Evolutionary conservation across 1,284 basidiomycete species (phyloP).

Genomic region (Sphagnurus paluster): DNA sequence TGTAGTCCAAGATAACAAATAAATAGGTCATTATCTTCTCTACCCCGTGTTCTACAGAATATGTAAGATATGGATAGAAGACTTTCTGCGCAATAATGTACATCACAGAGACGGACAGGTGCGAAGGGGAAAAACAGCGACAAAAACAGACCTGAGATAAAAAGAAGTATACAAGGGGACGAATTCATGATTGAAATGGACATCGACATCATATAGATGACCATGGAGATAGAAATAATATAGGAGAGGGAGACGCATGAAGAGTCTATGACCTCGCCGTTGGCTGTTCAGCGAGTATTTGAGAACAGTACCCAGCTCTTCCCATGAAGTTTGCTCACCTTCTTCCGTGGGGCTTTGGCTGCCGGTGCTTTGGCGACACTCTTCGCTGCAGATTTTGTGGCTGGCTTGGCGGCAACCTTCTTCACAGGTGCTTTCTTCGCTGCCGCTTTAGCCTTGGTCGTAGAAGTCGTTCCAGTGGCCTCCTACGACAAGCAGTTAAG

Average conservation of each 20-base stretch:
- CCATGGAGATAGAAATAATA: slow-evolving; percentile 13
- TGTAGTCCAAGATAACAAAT: neutral
- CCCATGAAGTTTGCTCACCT: too few relatives aligned
- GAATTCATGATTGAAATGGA: neutral
- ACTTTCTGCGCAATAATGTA: slow-evolving; percentile 33
- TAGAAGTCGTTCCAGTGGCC: slow-evolving; percentile 45
- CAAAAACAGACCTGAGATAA: neutral
- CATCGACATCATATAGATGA: slow-evolving; percentile 8
- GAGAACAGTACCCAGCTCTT: neutral
- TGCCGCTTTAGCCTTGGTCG: slow-evolving; percentile 47
- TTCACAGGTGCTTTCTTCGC: slow-evolving; percentile 47
- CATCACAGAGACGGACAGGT: slow-evolving; percentile 25
- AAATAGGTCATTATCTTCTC: slow-evolving; percentile 9
- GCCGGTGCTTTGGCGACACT: slow-evolving; percentile 28
- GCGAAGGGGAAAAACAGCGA: neutral
- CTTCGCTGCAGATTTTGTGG: slow-evolving; percentile 29
- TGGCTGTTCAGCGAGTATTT: slow-evolving; percentile 20
- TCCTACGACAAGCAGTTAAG: slow-evolving; percentile 32
- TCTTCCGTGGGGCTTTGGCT: slow-evolving; percentile 30
- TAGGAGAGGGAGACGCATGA: slow-evolving; percentile 2
- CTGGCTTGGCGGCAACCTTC: slow-evolving; percentile 34
- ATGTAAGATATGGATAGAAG: slow-evolving; percentile 22
- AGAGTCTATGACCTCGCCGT: slow-evolving; percentile 32
- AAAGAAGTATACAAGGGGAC: slow-evolving; percentile 6
- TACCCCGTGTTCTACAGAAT: slow-evolving; percentile 15